Conservation (phyloP, 305 asterid genomes). For the Fraxinus platypoda region DNA sequence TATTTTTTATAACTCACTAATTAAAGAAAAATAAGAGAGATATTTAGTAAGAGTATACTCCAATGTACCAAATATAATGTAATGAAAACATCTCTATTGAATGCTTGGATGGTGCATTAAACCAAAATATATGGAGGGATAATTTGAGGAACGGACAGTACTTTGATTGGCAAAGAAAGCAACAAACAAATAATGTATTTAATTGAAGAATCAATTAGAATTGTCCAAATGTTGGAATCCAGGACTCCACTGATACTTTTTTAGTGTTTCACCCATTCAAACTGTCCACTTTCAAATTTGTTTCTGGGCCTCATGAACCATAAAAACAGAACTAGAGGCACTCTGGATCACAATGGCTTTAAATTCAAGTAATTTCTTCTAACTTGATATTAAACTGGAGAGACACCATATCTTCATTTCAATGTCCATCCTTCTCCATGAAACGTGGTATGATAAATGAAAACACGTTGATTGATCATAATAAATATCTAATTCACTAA, state of each 20-base stretch:
- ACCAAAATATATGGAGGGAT: background rate
- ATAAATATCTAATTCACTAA: too few species aligned
- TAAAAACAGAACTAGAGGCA: background rate
- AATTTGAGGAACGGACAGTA: background rate
- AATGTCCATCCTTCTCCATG: background rate
- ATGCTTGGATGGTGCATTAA: background rate
- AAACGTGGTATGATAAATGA: background rate
- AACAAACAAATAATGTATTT: background rate
- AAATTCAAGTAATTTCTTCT: background rate
- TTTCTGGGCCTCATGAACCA: constrained; percentile 11
- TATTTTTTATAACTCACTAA: background rate
- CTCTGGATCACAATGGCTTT: background rate
- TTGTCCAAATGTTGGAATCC: constrained; percentile 23
- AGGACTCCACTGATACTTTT: background rate
- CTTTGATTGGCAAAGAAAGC: background rate
- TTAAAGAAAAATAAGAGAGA: background rate
- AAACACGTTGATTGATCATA: background rate
- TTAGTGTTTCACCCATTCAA: constrained; percentile 23
- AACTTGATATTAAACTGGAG: background rate
- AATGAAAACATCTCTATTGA: background rate
- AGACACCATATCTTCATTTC: background rate
- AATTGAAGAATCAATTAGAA: constrained; percentile 9
- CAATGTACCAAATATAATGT: background rate
- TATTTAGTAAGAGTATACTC: background rate
- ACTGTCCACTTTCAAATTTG: constrained; percentile 18